Evolutionary conservation across 257 asterid species (phyloP).

Genomic region (Oldenlandia corymbosa): DNA sequence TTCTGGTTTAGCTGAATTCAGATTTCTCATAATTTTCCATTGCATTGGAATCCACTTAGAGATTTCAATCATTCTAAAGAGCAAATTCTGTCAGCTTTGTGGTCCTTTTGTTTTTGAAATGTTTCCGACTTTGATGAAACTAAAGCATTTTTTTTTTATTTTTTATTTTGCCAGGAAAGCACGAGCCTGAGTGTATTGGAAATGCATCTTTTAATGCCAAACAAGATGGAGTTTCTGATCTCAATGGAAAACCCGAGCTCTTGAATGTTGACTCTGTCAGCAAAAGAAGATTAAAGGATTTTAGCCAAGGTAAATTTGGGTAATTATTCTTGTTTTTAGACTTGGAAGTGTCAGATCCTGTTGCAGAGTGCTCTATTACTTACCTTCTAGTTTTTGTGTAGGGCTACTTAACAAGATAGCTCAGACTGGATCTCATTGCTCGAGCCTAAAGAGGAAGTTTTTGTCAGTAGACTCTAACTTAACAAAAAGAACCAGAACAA

Average conservation of each 20-base stretch:
- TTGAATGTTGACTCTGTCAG: conserved; percentile 17
- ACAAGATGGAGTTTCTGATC: conserved; percentile 15
- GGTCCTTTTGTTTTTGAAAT: not conserved
- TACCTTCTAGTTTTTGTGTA: not conserved
- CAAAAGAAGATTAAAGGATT: conserved; percentile 20
- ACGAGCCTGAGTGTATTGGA: conserved; percentile 21
- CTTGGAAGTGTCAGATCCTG: no score
- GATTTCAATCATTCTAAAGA: not conserved
- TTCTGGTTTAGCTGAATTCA: not conserved
- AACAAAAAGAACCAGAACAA: conserved; percentile 41
- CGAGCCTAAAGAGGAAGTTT: conserved; percentile 44
- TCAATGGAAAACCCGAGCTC: conserved; percentile 23
- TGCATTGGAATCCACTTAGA: not conserved
- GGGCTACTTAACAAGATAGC: conserved; percentile 20
- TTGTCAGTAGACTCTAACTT: conserved; percentile 26
- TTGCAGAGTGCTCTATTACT: not conserved
- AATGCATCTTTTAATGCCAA: conserved; percentile 6
- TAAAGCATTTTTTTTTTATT: not conserved
- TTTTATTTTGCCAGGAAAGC: conserved; percentile 35
- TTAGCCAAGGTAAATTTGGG: conserved; percentile 30
- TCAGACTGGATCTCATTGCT: conserved; percentile 10
- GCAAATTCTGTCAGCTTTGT: not conserved
- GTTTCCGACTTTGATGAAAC: not conserved
- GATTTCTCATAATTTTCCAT: not conserved
- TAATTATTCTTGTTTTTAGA: no score